Evolutionary conservation across 148 eudicot genomes (phyloP).

Genomic region (Vaccinium myrtillus): DNA sequence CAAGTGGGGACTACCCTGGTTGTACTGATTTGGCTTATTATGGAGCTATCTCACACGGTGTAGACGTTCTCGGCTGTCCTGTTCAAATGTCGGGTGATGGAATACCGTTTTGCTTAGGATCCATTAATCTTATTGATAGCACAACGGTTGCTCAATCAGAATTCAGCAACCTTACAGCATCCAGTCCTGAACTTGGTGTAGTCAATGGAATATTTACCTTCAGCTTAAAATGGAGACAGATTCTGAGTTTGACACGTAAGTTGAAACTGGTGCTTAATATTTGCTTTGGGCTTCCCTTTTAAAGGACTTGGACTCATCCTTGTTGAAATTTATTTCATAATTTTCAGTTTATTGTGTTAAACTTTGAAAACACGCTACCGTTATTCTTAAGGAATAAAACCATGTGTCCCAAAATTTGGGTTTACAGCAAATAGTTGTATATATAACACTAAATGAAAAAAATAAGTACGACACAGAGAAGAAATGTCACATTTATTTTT

Average conservation of each 20-base stretch:
- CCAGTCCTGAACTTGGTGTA: slow-evolving; percentile 48
- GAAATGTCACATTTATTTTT: not conserved
- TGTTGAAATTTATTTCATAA: too few species aligned
- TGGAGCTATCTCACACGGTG: slow-evolving; percentile 77
- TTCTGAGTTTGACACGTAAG: slow-evolving; percentile 41
- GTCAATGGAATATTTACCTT: slow-evolving; percentile 64
- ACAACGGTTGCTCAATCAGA: slow-evolving; percentile 27
- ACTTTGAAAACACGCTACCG: not conserved
- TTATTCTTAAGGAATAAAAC: not conserved
- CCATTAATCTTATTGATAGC: slow-evolving; percentile 61
- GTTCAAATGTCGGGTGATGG: slow-evolving; percentile 42
- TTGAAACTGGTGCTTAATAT: not conserved
- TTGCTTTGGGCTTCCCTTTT: too few species aligned
- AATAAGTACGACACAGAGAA: not conserved
- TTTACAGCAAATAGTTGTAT: not conserved
- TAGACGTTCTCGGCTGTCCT: slow-evolving; percentile 77
- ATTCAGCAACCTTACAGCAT: slow-evolving; percentile 29
- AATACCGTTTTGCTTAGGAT: slow-evolving; percentile 78
- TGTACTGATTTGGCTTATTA: slow-evolving; percentile 78
- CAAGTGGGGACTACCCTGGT: slow-evolving; percentile 89
- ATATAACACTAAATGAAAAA: not conserved
- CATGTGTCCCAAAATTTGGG: not conserved
- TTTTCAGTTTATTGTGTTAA: too few species aligned
- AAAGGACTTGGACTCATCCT: too few species aligned
- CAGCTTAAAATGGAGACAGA: slow-evolving; percentile 67